Base-by-base conservation (phyloP, 352 stramenopile species). In the Globisporangium viniferum region DNA sequence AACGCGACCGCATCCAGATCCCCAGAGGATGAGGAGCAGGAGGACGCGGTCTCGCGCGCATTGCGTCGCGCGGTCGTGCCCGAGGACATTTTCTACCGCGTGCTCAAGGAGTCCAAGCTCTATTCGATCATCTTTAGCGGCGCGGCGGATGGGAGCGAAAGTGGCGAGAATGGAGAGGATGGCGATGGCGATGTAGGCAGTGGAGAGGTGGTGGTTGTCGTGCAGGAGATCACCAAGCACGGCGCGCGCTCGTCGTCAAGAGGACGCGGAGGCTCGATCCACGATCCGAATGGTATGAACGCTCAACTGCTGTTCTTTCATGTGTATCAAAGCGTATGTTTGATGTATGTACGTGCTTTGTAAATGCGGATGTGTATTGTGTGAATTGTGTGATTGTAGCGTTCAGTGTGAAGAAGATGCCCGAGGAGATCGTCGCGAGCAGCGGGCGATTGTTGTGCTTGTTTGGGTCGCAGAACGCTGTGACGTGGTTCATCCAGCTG, bases 391-490 rank as follows among this genome's bases (percentile, higher is more conserved):
- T 41, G 35, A 10, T 41, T 66, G 15, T 60, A 88, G 76, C 71
- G n/a, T 89, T 85, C 67, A 88, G 78, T 66, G 79, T 91, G 4
- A 78, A 89, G 72, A 93, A 93, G 72, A 91, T 93, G 82, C 82
- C 85, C 4, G 81, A 93, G 35, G 85, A 93, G 56, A 68, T 93
- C 31, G 82, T 93, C 24, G 82, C 77, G 31, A 90, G 76, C 51
- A 80, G 70, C 27, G 82, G 81, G 1, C 70, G 81, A 0, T 67
- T 93, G n/a, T 71, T 86, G 69, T 93, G 85, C 72, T 64, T 86
- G 0, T 81, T 86, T 22, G 79, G 81, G 5, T 74, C 73, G 3
- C 69, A 75, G 20, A 82, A 90, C 46, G 73, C 79, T 15, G 80
- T 81, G 15, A 89, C 84, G 69, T 91, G 82, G 76, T 93, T 93